Evolutionary conservation across 1,139 yeast genomes (phyloP).

Genomic region (Diutina siamensis): DNA sequence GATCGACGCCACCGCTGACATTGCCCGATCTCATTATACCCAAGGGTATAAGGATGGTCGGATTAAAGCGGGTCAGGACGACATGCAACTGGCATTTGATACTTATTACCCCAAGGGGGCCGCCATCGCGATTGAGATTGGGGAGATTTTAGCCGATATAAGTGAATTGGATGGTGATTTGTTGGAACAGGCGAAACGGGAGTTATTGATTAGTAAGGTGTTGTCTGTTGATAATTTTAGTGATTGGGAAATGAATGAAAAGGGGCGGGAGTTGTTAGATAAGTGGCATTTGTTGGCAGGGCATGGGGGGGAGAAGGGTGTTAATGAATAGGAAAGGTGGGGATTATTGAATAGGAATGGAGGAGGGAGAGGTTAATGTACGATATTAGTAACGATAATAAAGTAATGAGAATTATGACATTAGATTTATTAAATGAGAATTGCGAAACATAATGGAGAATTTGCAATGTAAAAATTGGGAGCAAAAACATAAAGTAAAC

Average conservation of each 20-base stretch:
- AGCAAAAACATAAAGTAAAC: too few species aligned
- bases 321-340: background rate
- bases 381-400: background rate
- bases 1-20: slow-evolving; percentile 27
- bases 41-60: slow-evolving; percentile 84
- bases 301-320: background rate
- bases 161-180: slow-evolving; percentile 11
- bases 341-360: background rate
- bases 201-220: slow-evolving; percentile 40
- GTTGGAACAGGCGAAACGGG: slow-evolving; percentile 30
- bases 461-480: too few species aligned
- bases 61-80: slow-evolving; percentile 52
- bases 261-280: background rate
- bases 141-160: slow-evolving; percentile 46
- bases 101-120: slow-evolving; percentile 72
- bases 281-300: background rate
- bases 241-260: slow-evolving; percentile 24
- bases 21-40: slow-evolving; percentile 56
- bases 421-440: too few species aligned
- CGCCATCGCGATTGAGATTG: slow-evolving; percentile 51
- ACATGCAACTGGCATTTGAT: slow-evolving; percentile 75
- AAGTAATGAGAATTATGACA: too few species aligned
- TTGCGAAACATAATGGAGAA: too few species aligned
- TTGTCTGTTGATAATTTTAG: slow-evolving; percentile 40
- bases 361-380: background rate